These are phyloP conservation scores for Kurtzmaniella quercitrusa DNA, from an alignment of 1,139 yeast genomes.

Conservation along the genomic window DNA sequence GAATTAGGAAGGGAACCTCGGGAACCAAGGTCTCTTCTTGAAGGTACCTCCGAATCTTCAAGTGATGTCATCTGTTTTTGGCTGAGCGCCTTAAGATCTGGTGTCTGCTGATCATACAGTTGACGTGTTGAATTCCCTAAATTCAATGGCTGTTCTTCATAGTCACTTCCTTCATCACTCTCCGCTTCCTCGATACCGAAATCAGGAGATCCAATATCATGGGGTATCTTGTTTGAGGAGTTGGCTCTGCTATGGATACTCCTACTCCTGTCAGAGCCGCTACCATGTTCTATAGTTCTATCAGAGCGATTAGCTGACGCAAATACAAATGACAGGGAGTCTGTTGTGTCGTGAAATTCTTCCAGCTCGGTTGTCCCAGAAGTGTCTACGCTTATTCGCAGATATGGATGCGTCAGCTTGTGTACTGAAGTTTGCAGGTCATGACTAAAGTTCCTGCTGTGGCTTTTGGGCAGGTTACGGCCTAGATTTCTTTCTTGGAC, in stretches of 20 bases:
- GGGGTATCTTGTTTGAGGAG: constrained; percentile 8
- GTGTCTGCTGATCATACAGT: background rate
- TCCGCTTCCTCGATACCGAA: constrained; percentile 41
- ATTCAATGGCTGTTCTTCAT: constrained; percentile 8
- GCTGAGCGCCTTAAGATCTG: background rate
- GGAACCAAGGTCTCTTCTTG: background rate
- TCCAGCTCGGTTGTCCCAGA: constrained; percentile 1
- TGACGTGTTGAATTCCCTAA: too few relatives aligned
- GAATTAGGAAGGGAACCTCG: too few relatives aligned
- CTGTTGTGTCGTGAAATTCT: constrained; percentile 1
- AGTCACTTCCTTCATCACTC: constrained; percentile 11
- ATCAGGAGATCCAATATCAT: constrained; percentile 20
- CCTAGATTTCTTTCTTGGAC: background rate
- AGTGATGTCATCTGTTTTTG: background rate
- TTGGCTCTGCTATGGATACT: background rate
- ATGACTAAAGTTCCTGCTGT: constrained; percentile 3
- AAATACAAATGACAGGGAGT: constrained; percentile 4
- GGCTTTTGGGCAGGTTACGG: background rate
- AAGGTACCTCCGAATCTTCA: background rate
- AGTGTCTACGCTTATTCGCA: constrained; percentile 9
- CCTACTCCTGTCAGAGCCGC: background rate
- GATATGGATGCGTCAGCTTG: constrained; percentile 14
- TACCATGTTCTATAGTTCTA: constrained; percentile 12
- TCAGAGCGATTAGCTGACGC: background rate
- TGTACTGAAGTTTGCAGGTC: background rate